phyloP scores from a whole-genome alignment of 2,329 filamentous ascomycete genomes.

The Pseudocercospora fijiensis region DNA sequence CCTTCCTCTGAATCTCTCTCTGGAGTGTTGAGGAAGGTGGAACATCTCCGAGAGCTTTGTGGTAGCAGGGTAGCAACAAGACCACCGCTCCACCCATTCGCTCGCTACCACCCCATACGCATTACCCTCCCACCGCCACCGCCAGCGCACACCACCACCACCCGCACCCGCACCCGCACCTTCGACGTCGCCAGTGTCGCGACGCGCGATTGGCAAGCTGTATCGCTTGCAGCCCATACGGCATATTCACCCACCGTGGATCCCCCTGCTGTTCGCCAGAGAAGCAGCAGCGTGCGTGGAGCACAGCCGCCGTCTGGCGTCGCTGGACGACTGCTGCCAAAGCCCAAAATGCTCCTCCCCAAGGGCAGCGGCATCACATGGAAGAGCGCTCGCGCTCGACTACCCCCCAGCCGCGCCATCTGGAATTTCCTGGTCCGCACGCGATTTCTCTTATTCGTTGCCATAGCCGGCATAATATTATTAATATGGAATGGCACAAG shows the following conservation, averaged over 20 bases:
- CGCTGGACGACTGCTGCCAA: constrained; percentile 11
- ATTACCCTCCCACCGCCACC: neutral
- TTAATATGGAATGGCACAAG: constrained; percentile 86
- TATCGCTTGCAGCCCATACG: neutral
- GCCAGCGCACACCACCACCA: constrained; percentile 1
- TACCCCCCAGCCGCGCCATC: constrained; percentile 72
- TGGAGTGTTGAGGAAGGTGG: neutral
- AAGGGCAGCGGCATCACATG: constrained; percentile 87
- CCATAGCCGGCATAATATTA: constrained; percentile 67
- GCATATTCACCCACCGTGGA: constrained; percentile 13
- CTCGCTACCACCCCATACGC: neutral
- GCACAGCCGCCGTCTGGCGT: constrained; percentile 13
- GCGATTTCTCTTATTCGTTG: constrained; percentile 72
- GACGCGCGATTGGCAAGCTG: neutral
- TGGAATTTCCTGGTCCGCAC: constrained; percentile 67
- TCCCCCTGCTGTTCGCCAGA: constrained; percentile 20
- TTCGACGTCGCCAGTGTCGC: neutral
- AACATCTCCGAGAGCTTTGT: neutral
- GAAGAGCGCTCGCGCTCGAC: constrained; percentile 79
- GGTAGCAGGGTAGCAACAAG: neutral
- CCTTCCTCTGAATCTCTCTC: neutral
- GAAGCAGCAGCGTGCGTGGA: constrained; percentile 21
- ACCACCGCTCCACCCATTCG: constrained; percentile 9
- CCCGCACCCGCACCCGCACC: constrained; percentile 2
- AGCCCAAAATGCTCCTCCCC: constrained; percentile 72